Evolutionary conservation across 2,329 filamentous ascomycete species (phyloP).

Genomic region (Zymoseptoria tritici): DNA sequence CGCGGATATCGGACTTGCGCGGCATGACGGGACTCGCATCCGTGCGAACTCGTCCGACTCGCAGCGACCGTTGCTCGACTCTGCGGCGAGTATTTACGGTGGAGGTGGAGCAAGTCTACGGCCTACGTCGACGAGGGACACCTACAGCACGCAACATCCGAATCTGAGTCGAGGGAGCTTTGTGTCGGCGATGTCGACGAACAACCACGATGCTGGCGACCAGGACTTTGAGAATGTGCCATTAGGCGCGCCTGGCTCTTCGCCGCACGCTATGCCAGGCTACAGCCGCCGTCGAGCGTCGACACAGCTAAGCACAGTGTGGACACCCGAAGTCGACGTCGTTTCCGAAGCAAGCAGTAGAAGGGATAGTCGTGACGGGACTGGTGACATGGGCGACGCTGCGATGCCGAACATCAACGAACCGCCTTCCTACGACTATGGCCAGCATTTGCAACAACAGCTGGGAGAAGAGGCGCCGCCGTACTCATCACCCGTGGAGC

Average conservation of each 20-base stretch:
- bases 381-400: constrained; percentile 24
- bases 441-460: constrained; percentile 6
- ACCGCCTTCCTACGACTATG: constrained; percentile 29
- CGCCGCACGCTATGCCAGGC: constrained; percentile 8
- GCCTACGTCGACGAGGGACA: constrained; percentile 22
- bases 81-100: constrained; percentile 56
- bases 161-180: constrained; percentile 36
- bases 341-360: neutral
- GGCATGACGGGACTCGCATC: constrained; percentile 65
- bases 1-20: constrained; percentile 65
- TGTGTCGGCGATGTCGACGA: constrained; percentile 34
- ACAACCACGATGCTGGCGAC: constrained; percentile 25
- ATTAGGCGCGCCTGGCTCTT: constrained; percentile 29
- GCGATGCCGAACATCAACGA: constrained; percentile 24
- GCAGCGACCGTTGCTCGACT: constrained; percentile 64
- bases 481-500: constrained; percentile 36
- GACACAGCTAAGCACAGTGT: constrained; percentile 17
- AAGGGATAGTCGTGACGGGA: neutral
- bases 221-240: constrained; percentile 39
- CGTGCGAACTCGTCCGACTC: constrained; percentile 67
- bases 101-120: constrained; percentile 22
- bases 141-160: constrained; percentile 33
- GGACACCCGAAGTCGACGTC: constrained; percentile 24
- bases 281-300: constrained; percentile 25
- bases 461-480: constrained; percentile 42